Evolutionary conservation across 345 rosid species (phyloP), one percentile per base, ranked within the genome.

Genomic region (Lagerstroemia speciosa): DNA sequence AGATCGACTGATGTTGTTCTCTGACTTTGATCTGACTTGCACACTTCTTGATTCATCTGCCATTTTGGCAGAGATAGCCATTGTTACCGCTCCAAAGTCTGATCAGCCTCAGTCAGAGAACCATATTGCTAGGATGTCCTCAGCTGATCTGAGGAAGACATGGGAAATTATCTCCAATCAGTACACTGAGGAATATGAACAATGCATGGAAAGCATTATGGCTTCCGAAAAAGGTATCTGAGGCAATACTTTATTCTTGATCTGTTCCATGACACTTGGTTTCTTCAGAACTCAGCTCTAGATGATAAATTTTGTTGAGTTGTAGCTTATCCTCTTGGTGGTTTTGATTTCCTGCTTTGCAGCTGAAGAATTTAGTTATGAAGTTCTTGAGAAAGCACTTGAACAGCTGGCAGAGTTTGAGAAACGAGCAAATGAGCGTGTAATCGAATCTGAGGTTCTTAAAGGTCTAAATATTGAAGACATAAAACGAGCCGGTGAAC

Each of bases 11-110:
- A 53, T 84, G 80, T 81, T 92, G 81, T 95, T 92, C 75, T 86
- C 92, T 71, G 99, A 95, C 80, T 95, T 95, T 83, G 99, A 95
- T 83, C 83, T 95, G 80, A 90, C 98, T 27, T 92, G 99, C 83
- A 76, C 97, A 0, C 86, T 87, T 75, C 86, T 92, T 78, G 99
- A 95, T 86, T 95, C 99, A 34, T 88, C 97, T 71, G 98, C 98
- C 75, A 88, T 92, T 73, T 80, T 92, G 83, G 98, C 98, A 2
- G 96, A 95, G 84, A 90, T 95, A 62, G 96, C 99, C 74, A 90
- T 95, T 48, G 76, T 87, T 57, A 92, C 91, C 43, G 98, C 96
- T 41, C 94, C 98, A 60, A 94, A 81, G 75, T 82, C 83, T 75
- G 96, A 92, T 67, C 85, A 75, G 73, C 75, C 67, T 78, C 85